Evolutionary conservation across 2,329 filamentous ascomycete species (phyloP), one percentile per base, ranked within the genome.

Genomic region (Stachybotrys chlorohalonatus): DNA sequence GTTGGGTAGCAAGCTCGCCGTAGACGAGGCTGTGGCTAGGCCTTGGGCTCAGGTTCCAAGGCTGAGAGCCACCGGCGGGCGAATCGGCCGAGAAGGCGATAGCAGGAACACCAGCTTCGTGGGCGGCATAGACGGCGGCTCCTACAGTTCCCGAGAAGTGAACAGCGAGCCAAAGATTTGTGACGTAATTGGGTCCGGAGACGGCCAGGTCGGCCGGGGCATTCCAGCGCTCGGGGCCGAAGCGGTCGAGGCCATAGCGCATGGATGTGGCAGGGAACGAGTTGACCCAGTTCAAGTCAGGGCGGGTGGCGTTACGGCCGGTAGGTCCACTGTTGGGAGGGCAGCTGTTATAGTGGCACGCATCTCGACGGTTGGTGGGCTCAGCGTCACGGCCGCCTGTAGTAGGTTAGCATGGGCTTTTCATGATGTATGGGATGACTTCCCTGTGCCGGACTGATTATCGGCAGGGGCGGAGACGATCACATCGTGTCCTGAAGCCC

Each of bases 271-370:
- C 82, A 0, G 86, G 85, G 69, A 74, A 87, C 0, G 82, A 85
- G 72, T 89, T 89, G 56, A 89, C 85, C 75, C 86, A 89, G 74
- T 87, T 85, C 50, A 87, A 75, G 5, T 80, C 77, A 42, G 62
- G 60, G 2, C 62, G 62, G 36, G 63, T 64, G 15, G 62, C 53
- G 62, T 89, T 86, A 59, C 69, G 67, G 46, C 85, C 85, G 15
- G 75, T 73, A 1, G 83, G 71, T 1, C 79, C 77, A 61, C 77
- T 82, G 59, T 75, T 73, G 9, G 76, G 69, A 0, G 82, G 73
- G 63, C 86, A 90, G 63, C 79, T 84, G 64, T 79, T 64, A 68
- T 79, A 87, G 57, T 85, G 69, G 64, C 86, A 90, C 0, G 81
- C 64, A 0, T 69, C 56, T 3, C 66, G 73, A 49, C 82, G 77